Evolutionary conservation across 345 rosid genomes (phyloP), one percentile per base, ranked within the genome.

Genomic region (Salix dunnii): DNA sequence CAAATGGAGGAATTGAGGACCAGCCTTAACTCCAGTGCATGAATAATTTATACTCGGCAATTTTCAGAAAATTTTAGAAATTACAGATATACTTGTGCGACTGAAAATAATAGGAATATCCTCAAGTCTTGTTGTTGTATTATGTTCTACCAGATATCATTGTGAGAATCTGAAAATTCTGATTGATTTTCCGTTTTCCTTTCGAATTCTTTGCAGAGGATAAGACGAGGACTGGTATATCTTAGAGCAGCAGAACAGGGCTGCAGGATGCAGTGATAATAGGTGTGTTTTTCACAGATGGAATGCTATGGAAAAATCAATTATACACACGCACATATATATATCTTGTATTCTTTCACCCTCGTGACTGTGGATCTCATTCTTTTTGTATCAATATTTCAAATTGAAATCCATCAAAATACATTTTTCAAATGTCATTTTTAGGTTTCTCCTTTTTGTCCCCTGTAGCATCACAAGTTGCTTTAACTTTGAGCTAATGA

Each of bases 161-260:
- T 18, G 36, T 4, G 73, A 71, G 17, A 18, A 23, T 40, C n/a
- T 58, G 3, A 65, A 65, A 48, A 64, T 74, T 40, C 31, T 70
- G 7, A 6, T 35, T 35, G 23, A 2, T 20, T 51, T 14, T 64
- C 20, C 3, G 17, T 64, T 64, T 11, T 64, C 30, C 20, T 30
- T 72, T 42, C 31, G 42, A 17, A 55, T 33, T 27, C 70, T 64
- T 76, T 78, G 81, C 91, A 95, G 99, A 93, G 99, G 78, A 88
- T 95, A 83, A 88, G 79, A 71, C 85, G 97, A 0, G 97, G 92
- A 55, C 82, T 95, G 83, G 80, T 88, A 68, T 88, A 74, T 85
- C 90, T 93, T 2, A 87, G 87, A 75, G 81, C 91, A 21, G 92
- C 89, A 79, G 91, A 91, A 76, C 89, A 88, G 72, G 92, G 93